phyloP scores from a whole-genome alignment of 768 basidiomycete genomes.

The Amanita polypyramis region DNA sequence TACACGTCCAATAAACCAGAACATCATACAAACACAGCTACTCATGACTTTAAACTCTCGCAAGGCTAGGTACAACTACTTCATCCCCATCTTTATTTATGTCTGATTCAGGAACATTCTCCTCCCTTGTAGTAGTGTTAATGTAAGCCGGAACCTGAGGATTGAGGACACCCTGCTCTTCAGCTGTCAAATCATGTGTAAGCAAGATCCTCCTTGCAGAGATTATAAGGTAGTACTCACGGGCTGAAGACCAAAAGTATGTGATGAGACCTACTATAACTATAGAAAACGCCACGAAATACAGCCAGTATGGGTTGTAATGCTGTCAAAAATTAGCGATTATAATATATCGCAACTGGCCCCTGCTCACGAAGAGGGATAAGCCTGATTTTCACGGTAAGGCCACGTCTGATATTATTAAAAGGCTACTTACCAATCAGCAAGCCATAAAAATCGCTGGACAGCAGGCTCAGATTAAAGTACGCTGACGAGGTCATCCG shows the following conservation, averaged over 20 bases:
- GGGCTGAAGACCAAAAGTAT: slow-evolving; percentile 81
- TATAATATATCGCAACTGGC: not conserved
- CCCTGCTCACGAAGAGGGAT: slow-evolving; percentile 36
- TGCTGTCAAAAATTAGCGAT: slow-evolving; percentile 35
- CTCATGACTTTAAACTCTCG: not conserved
- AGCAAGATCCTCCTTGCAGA: not conserved
- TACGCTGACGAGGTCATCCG: slow-evolving; percentile 79
- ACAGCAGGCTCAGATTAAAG: slow-evolving; percentile 75
- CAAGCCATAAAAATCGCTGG: slow-evolving; percentile 82
- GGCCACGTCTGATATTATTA: not conserved
- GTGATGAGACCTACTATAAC: slow-evolving; percentile 64
- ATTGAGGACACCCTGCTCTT: slow-evolving; percentile 59
- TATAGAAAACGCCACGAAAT: slow-evolving; percentile 70
- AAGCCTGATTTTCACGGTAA: slow-evolving; percentile 22
- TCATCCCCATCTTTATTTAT: slow-evolving; percentile 1
- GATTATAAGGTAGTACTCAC: slow-evolving; percentile 32
- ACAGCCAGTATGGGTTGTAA: slow-evolving; percentile 81
- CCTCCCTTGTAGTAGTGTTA: slow-evolving; percentile 8
- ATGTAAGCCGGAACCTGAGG: slow-evolving; percentile 54
- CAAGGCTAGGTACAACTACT: not conserved
- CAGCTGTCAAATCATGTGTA: slow-evolving; percentile 31
- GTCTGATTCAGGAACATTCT: not conserved
- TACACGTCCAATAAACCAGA: no score
- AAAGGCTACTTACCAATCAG: slow-evolving; percentile 44
- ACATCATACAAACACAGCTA: no score